Percentiles rank a stretch among this genome's conserved stretches.
phyloP scores from a whole-genome alignment of 306 rosid genomes.

The Amphicarpaea edgeworthii region DNA sequence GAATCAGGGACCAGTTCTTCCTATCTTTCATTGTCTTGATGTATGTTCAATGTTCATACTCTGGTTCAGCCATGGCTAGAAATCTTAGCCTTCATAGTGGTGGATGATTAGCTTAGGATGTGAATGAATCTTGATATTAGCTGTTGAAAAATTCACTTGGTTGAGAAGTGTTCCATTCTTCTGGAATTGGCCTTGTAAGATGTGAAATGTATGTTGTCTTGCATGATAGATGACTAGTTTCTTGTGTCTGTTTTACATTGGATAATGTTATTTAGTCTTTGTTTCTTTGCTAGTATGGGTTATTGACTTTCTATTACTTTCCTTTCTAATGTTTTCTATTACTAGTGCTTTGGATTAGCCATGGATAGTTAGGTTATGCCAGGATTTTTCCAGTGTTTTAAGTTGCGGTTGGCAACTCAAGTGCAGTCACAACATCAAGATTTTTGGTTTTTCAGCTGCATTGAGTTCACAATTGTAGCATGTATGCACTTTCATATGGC shows the following conservation, averaged over 20 bases:
- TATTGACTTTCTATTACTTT: not conserved
- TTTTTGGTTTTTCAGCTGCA: not conserved
- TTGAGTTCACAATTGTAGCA: not conserved
- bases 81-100: slow-evolving; percentile 34
- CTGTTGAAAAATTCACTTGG: slow-evolving; percentile 28
- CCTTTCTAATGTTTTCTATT: not conserved
- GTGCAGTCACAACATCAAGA: not conserved
- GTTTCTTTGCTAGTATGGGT: not conserved
- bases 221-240: not conserved
- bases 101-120: slow-evolving; percentile 26
- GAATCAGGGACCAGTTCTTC: slow-evolving; percentile 38
- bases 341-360: slow-evolving; percentile 5
- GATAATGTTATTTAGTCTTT: not conserved
- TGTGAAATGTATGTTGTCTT: slow-evolving; percentile 5
- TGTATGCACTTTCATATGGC: no score
- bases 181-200: slow-evolving; percentile 6
- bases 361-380: not conserved
- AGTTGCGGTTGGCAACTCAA: not conserved
- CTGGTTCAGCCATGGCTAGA: slow-evolving; percentile 33
- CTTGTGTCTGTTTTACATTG: not conserved
- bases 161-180: slow-evolving; percentile 19
- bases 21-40: slow-evolving; percentile 24
- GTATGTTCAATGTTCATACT: slow-evolving; percentile 45
- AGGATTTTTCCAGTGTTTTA: not conserved
- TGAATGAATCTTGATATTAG: slow-evolving; percentile 31